Evolutionary conservation across 2,329 filamentous ascomycete genomes (phyloP).

Genomic region (Simplicillium aogashimaense): DNA sequence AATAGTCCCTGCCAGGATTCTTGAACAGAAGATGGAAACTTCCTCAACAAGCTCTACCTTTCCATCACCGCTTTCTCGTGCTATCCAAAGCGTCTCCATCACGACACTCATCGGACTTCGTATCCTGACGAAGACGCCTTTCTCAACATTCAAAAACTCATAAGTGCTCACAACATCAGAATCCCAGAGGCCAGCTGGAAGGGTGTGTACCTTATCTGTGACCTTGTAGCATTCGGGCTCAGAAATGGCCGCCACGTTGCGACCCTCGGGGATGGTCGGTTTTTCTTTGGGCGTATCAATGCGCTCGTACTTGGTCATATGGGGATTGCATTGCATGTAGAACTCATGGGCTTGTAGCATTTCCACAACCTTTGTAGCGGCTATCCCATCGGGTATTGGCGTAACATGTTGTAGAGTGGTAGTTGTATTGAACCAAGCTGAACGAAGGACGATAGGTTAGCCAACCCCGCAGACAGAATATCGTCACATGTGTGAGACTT

Average conservation of each 20-base stretch:
- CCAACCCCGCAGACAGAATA: no score
- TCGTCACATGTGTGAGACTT: no score
- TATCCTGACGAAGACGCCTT: conserved; percentile 41
- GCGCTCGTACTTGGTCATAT: conserved; percentile 32
- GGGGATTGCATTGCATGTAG: conserved; percentile 42
- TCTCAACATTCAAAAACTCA: conserved; percentile 40
- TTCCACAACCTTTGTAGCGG: conserved; percentile 25
- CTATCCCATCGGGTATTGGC: conserved; percentile 26
- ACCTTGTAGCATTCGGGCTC: conserved; percentile 33
- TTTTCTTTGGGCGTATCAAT: conserved; percentile 18
- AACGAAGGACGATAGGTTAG: no score
- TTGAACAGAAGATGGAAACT: conserved; percentile 38
- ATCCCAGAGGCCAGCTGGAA: conserved; percentile 46
- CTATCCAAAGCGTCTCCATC: conserved; percentile 44
- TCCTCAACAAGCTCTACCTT: conserved; percentile 37
- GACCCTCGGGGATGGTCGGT: conserved; percentile 18
- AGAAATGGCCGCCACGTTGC: conserved; percentile 13
- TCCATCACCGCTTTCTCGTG: conserved; percentile 19
- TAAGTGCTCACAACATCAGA: conserved; percentile 42
- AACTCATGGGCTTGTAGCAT: conserved; percentile 41
- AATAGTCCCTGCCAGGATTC: conserved; percentile 36
- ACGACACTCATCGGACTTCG: conserved; percentile 38
- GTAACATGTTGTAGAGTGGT: conserved; percentile 31
- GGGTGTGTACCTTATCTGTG: conserved; percentile 37
- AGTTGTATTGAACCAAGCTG: conserved; percentile 32